Conservation (phyloP, 805 yeast species). For the Monosporozyma solicola region DNA sequence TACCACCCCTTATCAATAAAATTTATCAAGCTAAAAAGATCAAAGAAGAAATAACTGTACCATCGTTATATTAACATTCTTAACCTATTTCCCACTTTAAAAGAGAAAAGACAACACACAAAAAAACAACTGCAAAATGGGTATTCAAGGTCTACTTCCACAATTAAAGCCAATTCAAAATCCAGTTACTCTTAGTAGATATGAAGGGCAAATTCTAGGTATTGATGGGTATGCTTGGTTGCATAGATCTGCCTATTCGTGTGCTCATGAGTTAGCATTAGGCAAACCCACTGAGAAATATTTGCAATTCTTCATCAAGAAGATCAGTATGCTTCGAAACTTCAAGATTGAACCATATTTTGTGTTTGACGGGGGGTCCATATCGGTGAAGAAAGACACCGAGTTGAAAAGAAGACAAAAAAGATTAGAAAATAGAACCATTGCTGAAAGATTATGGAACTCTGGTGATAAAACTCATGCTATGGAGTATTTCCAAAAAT, state of each 20-base stretch:
- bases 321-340: slow-evolving; percentile 52
- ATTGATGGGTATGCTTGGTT: slow-evolving; percentile 98
- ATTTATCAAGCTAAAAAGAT: not conserved
- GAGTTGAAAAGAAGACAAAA: slow-evolving; percentile 52
- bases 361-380: slow-evolving; percentile 87
- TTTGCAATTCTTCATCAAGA: slow-evolving; percentile 57
- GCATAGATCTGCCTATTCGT: slow-evolving; percentile 73
- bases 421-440: slow-evolving; percentile 48
- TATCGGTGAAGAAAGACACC: slow-evolving; percentile 71
- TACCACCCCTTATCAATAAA: not conserved
- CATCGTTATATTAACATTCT: not conserved
- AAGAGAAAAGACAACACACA: not conserved
- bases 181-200: slow-evolving; percentile 46
- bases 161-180: slow-evolving; percentile 66
- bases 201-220: slow-evolving; percentile 69
- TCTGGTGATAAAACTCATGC: slow-evolving; percentile 56
- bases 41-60: not conserved
- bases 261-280: slow-evolving; percentile 74
- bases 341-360: slow-evolving; percentile 73
- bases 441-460: slow-evolving; percentile 44
- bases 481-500: slow-evolving; percentile 58
- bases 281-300: slow-evolving; percentile 65
- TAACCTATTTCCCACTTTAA: no score
- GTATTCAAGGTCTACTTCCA: slow-evolving; percentile 77
- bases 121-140: slow-evolving; percentile 40